A percentile compares a stretch with the other conserved stretches of the same genome.
These are phyloP conservation scores for Acaromyces ingoldii DNA, from an alignment of 1,284 basidiomycete genomes.

Conservation along the genomic window DNA sequence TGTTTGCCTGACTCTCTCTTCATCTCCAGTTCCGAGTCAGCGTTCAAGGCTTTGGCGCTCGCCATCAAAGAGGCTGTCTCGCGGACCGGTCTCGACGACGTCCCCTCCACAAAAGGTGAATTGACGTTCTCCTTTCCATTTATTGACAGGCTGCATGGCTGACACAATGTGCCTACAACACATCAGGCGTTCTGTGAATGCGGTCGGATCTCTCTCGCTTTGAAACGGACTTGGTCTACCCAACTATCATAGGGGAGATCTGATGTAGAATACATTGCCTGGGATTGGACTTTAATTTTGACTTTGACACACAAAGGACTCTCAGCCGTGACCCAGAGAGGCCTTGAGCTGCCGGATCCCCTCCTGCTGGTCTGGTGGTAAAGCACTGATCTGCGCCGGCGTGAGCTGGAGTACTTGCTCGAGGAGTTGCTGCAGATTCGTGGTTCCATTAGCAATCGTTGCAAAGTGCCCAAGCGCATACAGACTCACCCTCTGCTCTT, in stretches of 20 bases:
- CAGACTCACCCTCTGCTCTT: slow-evolving; percentile 28
- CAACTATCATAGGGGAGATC: no score
- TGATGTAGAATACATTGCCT: no score
- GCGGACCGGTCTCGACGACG: slow-evolving; percentile 79
- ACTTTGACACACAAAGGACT: no score
- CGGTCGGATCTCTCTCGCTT: no score
- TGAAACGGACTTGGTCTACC: no score
- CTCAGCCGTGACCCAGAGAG: slow-evolving; percentile 37
- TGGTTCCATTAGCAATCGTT: neutral
- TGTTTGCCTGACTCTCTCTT: neutral
- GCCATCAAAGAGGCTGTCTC: slow-evolving; percentile 91
- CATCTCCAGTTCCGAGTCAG: slow-evolving; percentile 73
- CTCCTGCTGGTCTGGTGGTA: slow-evolving; percentile 74
- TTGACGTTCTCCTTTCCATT: no score
- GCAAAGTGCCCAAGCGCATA: neutral
- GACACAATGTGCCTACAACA: neutral
- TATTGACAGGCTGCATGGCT: neutral
- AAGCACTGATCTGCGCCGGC: slow-evolving; percentile 75
- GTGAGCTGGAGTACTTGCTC: slow-evolving; percentile 76
- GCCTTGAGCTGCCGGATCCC: slow-evolving; percentile 67
- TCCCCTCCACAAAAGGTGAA: slow-evolving; percentile 93
- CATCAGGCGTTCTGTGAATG: neutral
- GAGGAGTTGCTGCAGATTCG: slow-evolving; percentile 22
- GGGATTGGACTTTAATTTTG: no score
- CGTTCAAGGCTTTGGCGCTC: slow-evolving; percentile 94